Conservation (phyloP, 1,284 basidiomycete genomes). For the Leccinum griseonigrum region DNA sequence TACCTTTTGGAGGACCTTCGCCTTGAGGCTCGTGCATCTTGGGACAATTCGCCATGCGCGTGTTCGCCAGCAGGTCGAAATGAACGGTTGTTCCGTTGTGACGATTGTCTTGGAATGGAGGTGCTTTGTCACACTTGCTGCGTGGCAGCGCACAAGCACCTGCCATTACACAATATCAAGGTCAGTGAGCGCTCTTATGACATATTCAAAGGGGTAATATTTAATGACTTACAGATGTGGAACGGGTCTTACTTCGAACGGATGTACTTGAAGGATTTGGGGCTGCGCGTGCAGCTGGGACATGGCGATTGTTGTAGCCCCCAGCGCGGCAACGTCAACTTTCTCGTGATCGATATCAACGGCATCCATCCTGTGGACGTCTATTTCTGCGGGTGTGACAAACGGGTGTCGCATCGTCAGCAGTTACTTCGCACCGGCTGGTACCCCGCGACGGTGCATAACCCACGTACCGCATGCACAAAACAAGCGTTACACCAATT, state of each 20-base stretch:
- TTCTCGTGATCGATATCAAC: neutral
- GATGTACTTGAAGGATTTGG: neutral
- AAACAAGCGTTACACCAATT: neutral
- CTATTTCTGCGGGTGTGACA: neutral
- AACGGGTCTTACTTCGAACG: neutral
- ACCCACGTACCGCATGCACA: neutral
- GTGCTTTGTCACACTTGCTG: neutral
- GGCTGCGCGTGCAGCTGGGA: neutral
- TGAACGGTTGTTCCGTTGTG: neutral
- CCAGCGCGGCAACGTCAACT: neutral
- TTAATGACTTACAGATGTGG: neutral
- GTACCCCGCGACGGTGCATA: neutral
- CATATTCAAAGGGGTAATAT: neutral
- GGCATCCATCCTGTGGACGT: neutral
- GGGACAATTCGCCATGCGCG: neutral
- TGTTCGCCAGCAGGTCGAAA: neutral
- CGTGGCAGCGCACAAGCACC: neutral
- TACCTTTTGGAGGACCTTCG: neutral
- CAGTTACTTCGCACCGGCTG: neutral
- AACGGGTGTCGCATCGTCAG: neutral
- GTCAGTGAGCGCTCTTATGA: neutral
- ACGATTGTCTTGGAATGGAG: neutral
- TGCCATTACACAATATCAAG: neutral
- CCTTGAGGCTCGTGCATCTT: neutral
- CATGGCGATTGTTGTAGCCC: neutral